Evolutionary conservation across 139 green algal genomes (phyloP).

Genomic region (Micractinium conductrix): DNA sequence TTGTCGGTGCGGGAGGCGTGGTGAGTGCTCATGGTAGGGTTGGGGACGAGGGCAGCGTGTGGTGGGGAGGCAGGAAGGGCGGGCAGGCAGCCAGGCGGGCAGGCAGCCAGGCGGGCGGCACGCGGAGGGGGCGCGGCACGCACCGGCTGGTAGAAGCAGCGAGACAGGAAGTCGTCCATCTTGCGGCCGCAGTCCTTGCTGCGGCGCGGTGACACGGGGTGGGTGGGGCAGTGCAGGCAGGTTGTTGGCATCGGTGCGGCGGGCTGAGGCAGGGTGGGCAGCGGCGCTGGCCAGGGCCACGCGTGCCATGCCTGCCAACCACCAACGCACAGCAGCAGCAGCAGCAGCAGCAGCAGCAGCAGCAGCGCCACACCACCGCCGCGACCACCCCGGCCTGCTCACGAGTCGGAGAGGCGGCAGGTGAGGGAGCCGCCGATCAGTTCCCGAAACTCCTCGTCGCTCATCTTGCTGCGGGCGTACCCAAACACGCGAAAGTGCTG

Average conservation of each 20-base stretch:
- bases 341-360: too few relatives aligned
- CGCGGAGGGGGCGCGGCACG: neutral
- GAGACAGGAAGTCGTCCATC: constrained; percentile 85
- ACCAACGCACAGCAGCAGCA: too few relatives aligned
- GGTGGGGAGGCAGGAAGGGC: neutral
- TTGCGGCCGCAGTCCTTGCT: constrained; percentile 76
- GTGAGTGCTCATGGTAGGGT: too few relatives aligned
- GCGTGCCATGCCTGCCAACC: too few relatives aligned
- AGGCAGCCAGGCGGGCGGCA: neutral
- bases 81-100: neutral
- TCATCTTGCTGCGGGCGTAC: constrained; percentile 94
- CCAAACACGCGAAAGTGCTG: constrained; percentile 84
- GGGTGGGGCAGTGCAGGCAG: too few relatives aligned
- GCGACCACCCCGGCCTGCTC: neutral
- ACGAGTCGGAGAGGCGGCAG: constrained; percentile 61
- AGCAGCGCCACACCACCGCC: neutral
- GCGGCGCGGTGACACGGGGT: neutral
- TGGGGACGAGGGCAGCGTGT: neutral
- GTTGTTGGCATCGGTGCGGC: too few relatives aligned
- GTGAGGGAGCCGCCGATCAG: constrained; percentile 83
- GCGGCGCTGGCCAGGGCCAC: too few relatives aligned
- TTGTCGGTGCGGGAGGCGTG: too few relatives aligned
- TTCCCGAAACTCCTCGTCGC: constrained; percentile 85
- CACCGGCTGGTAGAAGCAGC: constrained; percentile 91
- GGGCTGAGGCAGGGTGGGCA: too few relatives aligned